Base-by-base conservation (phyloP, 2,329 filamentous ascomycete genomes). In the Colletotrichum brevisporum region DNA sequence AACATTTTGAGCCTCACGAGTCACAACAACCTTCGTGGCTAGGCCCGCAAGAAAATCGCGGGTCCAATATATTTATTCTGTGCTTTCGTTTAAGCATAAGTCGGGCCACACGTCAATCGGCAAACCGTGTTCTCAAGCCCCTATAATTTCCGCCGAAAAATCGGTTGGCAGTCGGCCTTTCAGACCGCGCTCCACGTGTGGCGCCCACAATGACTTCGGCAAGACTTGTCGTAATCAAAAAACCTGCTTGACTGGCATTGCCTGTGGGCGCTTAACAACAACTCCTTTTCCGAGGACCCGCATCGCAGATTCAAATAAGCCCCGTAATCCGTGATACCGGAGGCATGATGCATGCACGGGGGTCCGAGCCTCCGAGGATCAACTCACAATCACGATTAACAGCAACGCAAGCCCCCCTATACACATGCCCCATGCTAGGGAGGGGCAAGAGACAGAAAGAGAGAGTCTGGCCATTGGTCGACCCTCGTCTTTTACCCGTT, bases 21-120 rank as follows among this genome's bases (percentile, higher is more conserved):
- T n/a, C n/a, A n/a, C n/a, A n/a, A n/a, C n/a, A n/a, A 9, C 27
- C 2, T 31, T 31, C 27, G 27, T 9, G 27, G 27, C 27, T 6
- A 9, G 27, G 27, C 27, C 27, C 27, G 27, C 27, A 31, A 31
- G 27, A 31, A 31, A 31, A 31, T 6, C 27, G 27, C 27, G 27
- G 27, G 27, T 31, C 27, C 27, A 31, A 31, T 31, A 31, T 31
- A 31, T 31, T 31, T 31, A 31, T 31, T 9, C 27, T 31, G 2
- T 8, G 6, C 27, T 31, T 31, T 31, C 6, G 27, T 31, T 47
- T 61, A 66, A 66, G 63, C 63, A 66, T 66, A 55, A 61, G 27
- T 24, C 16, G 47, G n/a, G n/a, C 18, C 27, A 21, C 31, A 10
- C 27, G n/a, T 55, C 48, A 6, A 16, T 43, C 16, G 12, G 43